Evolutionary conservation across 1,284 basidiomycete species (phyloP), one percentile per base, ranked within the genome.

Genomic region (Phlebopus sp.): DNA sequence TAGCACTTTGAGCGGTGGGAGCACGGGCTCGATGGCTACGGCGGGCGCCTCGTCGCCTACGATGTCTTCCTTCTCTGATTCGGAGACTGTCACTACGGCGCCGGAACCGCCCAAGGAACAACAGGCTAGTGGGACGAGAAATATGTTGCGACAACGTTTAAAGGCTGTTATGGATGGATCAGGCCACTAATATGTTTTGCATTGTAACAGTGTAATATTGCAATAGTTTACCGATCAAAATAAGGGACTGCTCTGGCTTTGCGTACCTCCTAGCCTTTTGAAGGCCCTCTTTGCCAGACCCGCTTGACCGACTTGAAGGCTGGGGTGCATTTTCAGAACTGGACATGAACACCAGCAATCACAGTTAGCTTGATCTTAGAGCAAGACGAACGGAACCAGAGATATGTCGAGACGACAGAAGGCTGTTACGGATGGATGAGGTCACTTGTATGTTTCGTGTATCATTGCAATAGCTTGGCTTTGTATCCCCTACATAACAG

Each of bases 131-230:
- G 25, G 49, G 3, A 4, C 52, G 10, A 60, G 43, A 42, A 41
- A 48, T 32, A 49, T 59, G 2, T 54, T 69, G 44, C 65, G 46
- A 39, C 65, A 65, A 32, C 62, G 67, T 1, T 35, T 69, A 34
- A 69, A 60, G 49, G 55, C 62, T 8, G 67, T 30, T 25, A 54
- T 65, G 49, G 63, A 69, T 44, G 63, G 59, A 11, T 52, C 66
- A 14, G 39, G 52, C 37, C 54, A 54, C 41, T 64, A 23, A 49
- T 18, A 2, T 43, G 47, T 21, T 30, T 45, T 5, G 1, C 38
- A 21, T 51, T 67, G 61, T 63, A 36, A 46, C 46, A 65, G 50
- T 53, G 61, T 52, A 58, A 8, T n/a, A 2, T 47, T 14, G 30
- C 27, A 29, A 29, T 9, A 29, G 27, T 23, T 23, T 6, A n/a